Conservation (phyloP, 495 filamentous ascomycete genomes). For the Podospora didyma region DNA sequence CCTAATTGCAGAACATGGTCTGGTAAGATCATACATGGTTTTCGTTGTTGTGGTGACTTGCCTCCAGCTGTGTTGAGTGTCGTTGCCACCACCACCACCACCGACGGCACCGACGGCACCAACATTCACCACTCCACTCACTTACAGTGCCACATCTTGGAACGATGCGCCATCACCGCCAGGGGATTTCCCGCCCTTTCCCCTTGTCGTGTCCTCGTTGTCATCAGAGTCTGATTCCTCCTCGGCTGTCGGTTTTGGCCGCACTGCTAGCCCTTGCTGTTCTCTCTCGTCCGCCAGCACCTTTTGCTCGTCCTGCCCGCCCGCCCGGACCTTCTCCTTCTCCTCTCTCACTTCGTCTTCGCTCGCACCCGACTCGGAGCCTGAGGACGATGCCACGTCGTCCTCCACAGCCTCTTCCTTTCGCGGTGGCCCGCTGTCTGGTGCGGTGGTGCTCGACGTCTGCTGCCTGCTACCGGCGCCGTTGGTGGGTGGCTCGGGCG, state of each 20-base stretch:
- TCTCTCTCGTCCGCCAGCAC: conserved; percentile 51
- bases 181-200: conserved; percentile 36
- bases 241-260: conserved; percentile 31
- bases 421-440: conserved; percentile 1
- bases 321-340: conserved; percentile 24
- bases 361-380: conserved; percentile 21
- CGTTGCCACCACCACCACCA: too few relatives aligned
- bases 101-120: too few relatives aligned
- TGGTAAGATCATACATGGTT: background rate
- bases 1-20: background rate
- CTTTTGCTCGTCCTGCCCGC: conserved; percentile 51
- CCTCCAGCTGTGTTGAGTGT: too few relatives aligned
- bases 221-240: conserved; percentile 34
- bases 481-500: conserved; percentile 22
- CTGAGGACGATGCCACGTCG: background rate
- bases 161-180: conserved; percentile 43
- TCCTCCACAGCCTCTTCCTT: conserved; percentile 24
- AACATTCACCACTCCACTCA: too few relatives aligned
- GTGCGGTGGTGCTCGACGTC: conserved; percentile 7
- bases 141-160: conserved; percentile 49
- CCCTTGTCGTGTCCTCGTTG: conserved; percentile 11
- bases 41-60: background rate
- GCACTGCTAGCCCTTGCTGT: conserved; percentile 42
- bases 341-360: conserved; percentile 34
- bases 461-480: too few relatives aligned